Percentiles rank a stretch among this genome's conserved stretches.
Evolutionary conservation across 2,329 filamentous ascomycete species (phyloP).

Genomic region (Volutella citrinella): DNA sequence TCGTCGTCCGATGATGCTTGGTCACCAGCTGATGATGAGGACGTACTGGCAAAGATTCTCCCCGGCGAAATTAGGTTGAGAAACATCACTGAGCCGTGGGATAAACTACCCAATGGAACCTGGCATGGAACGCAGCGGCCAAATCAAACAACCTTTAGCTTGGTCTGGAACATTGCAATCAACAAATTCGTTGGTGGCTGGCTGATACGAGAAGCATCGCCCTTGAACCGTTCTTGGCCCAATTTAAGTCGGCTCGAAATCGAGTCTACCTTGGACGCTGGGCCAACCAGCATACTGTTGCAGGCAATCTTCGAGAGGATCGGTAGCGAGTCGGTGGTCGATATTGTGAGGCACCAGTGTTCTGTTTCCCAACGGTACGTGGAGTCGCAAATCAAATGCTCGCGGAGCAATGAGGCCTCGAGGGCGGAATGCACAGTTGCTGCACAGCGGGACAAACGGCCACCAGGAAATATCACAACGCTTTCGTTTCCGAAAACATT

Average conservation of each 20-base stretch:
- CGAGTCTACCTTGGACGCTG: slow-evolving; percentile 1
- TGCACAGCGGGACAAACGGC: slow-evolving; percentile 7
- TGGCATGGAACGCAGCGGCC: too few relatives aligned
- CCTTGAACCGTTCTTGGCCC: too few relatives aligned
- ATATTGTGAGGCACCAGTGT: slow-evolving; percentile 1
- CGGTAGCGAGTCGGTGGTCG: background rate
- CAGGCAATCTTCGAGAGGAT: background rate
- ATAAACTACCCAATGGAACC: too few relatives aligned
- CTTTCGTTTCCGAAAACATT: too few relatives aligned
- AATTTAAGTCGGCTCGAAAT: slow-evolving; percentile 3
- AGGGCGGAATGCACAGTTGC: slow-evolving; percentile 6
- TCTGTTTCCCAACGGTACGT: slow-evolving; percentile 7
- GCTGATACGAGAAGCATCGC: background rate
- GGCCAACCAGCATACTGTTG: slow-evolving; percentile 4
- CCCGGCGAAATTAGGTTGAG: too few relatives aligned
- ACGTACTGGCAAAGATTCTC: too few relatives aligned
- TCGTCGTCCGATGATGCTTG: too few relatives aligned
- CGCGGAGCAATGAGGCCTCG: background rate
- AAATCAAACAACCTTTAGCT: too few relatives aligned
- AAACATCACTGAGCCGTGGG: too few relatives aligned
- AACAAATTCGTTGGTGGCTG: slow-evolving; percentile 3
- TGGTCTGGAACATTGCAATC: slow-evolving; percentile 2
- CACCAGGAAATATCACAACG: too few relatives aligned
- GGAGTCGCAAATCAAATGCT: too few relatives aligned
- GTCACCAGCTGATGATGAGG: too few relatives aligned